Evolutionary conservation across 495 filamentous ascomycete genomes (phyloP).

Genomic region (Pyrenopolyporus hunteri): DNA sequence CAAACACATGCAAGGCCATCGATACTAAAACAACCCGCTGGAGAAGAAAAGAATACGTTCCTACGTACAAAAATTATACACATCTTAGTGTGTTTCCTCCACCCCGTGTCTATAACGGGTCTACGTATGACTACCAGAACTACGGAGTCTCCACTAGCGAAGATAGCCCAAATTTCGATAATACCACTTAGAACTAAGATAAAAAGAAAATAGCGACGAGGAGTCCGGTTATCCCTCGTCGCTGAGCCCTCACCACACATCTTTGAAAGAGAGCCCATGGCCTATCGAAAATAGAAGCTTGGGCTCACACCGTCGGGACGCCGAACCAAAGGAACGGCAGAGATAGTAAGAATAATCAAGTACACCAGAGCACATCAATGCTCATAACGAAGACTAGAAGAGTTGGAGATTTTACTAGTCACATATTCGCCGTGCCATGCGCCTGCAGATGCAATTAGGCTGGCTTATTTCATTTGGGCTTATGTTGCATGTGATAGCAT

Average conservation of each 20-base stretch:
- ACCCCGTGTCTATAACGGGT: not conserved
- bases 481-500: slow-evolving; percentile 27
- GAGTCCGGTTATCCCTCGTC: not conserved
- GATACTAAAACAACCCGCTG: not conserved
- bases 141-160: not conserved
- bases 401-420: slow-evolving; percentile 12
- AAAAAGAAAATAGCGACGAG: slow-evolving; percentile 4
- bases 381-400: slow-evolving; percentile 7
- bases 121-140: not conserved
- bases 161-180: slow-evolving; percentile 1
- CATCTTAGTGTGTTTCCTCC: no score
- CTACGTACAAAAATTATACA: no score
- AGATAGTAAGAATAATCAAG: slow-evolving; percentile 4
- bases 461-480: slow-evolving; percentile 3
- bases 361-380: slow-evolving; percentile 14
- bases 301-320: slow-evolving; percentile 21
- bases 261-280: not conserved
- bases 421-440: slow-evolving; percentile 22
- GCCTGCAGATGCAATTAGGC: slow-evolving; percentile 32
- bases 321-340: slow-evolving; percentile 22
- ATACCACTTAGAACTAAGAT: not conserved
- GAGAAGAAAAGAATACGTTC: not conserved
- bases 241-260: slow-evolving; percentile 2
- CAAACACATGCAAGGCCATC: not conserved
- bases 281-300: slow-evolving; percentile 18